Base-by-base conservation (phyloP, 305 asterid genomes). In the Fraxinus platypoda region DNA sequence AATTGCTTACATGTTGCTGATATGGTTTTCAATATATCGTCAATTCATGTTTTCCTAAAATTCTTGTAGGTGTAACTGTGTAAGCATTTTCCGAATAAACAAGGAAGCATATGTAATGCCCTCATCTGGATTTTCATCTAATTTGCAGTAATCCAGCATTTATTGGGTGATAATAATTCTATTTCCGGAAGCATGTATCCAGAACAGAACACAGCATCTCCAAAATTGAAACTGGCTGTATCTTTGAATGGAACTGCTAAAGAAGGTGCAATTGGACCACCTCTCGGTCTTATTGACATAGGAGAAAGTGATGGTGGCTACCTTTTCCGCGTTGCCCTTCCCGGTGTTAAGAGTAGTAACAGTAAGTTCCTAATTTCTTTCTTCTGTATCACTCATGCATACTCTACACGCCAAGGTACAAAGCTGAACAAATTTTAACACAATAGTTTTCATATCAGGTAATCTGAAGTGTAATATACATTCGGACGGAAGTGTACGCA, bases 321-420 rank as follows among this genome's bases (percentile, higher is more conserved):
- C 71, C 76, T 89, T 78, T 85, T 87, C 64, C 89, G 86, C 17
- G 88, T 87, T 66, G 83, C 90, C 62, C 90, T 87, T 81, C 90
- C 90, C 49, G 92, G 92, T 52, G 89, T 87, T 43, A 64, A 83
- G 83, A 72, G 75, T 31, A 77, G 82, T 37, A 74, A 82, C 72
- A 59, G 92, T 89, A 75, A 81, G 89, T 84, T 64, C 37, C 52
- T 74, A 15, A 26, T 83, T 80, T 23, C 37, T 62, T 54, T 75
- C 21, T 46, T 17, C 78, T 59, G 8, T 57, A 9, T 62, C 72
- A 7, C 15, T 2, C 57, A 12, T 46, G 57, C n/a, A 43, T 43
- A 12, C 54, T 43, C n/a, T 43, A 12, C 17, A 11, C 17, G 4
- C n/a, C 6, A 43, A 43, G 3, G 17, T 43, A 43, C 52, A 43